Evolutionary conservation across 768 basidiomycete species (phyloP).

Genomic region (Termitomyces sp.): DNA sequence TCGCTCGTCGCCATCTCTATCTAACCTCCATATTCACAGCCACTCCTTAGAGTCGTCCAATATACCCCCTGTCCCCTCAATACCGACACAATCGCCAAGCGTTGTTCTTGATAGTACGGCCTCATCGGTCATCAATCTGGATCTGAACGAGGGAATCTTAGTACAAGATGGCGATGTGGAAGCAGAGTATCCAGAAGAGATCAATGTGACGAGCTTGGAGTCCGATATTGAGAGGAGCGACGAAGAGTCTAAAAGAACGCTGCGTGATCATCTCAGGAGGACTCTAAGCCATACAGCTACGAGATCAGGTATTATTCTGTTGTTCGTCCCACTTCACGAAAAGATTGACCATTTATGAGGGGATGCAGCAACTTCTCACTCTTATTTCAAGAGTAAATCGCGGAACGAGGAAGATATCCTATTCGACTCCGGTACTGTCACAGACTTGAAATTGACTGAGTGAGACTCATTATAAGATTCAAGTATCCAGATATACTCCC

Average conservation of each 20-base stretch:
- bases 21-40: constrained; percentile 56
- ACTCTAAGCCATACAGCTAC: constrained; percentile 57
- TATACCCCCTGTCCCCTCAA: constrained; percentile 29
- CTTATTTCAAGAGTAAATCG: constrained; percentile 30
- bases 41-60: constrained; percentile 38
- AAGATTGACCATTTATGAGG: constrained; percentile 7
- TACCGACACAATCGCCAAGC: constrained; percentile 26
- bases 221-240: constrained; percentile 40
- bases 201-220: constrained; percentile 40
- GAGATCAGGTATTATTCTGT: constrained; percentile 39
- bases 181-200: constrained; percentile 52
- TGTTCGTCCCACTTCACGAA: neutral
- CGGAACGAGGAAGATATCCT: constrained; percentile 37
- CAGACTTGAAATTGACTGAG: neutral
- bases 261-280: constrained; percentile 70
- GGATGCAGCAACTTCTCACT: constrained; percentile 31
- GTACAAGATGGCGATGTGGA: constrained; percentile 71
- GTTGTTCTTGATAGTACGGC: constrained; percentile 59
- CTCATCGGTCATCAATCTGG: constrained; percentile 69
- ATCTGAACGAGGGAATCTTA: constrained; percentile 66
- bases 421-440: constrained; percentile 37
- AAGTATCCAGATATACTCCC: constrained; percentile 45
- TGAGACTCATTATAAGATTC: constrained; percentile 14
- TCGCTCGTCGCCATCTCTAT: constrained; percentile 54
- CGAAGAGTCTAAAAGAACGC: constrained; percentile 59